Evolutionary conservation across 2,329 filamentous ascomycete species (phyloP), one percentile per base, ranked within the genome.

Genomic region (Chaetomiaceae sp.): DNA sequence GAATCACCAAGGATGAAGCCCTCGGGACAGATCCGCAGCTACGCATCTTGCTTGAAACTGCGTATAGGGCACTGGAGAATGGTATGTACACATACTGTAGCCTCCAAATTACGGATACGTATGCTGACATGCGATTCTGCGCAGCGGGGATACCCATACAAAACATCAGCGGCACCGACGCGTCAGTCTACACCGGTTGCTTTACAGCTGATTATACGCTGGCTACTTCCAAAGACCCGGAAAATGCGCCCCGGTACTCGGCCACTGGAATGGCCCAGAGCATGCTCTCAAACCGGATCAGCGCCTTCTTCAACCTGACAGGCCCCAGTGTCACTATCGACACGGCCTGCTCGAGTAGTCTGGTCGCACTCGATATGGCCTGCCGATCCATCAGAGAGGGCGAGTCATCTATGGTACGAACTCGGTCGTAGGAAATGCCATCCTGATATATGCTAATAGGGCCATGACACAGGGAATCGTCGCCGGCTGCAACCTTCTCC

Each of bases 211-310:
- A 54, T 42, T 65, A 65, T 59, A 55, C 46, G 9, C 16, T 36
- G 10, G 58, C 57, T 33, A 55, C 20, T 36, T 51, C 64, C 48
- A 62, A 53, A 13, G 66, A 68, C 1, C 59, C 54, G 0, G 54
- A 59, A 9, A 66, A 63, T 32, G 58, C 60, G 7, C 64, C 67
- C 18, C 61, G 53, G n/a, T 62, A 61, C 18, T 57, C 60, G 3
- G 64, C 65, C 3, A 69, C 67, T 3, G 70, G 71, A 4, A 62
- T 67, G 1, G 69, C 65, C n/a, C 52, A 66, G 0, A 62, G 64
- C n/a, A 69, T 73, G 44, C 32, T 48, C 27, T 40, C 48, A 11
- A 51, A 51, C 38, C 48, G 48, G 8, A 16, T 51, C 41, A 30
- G 23, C 13, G n/a, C n/a, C 29, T 51, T 51, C 14, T 51, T 38